A percentile compares a stretch with the other conserved stretches of the same genome.
These are phyloP conservation scores for Mortierella sp. DNA, from an alignment of 371 early-diverging fungal genomes.

Conservation along the genomic window DNA sequence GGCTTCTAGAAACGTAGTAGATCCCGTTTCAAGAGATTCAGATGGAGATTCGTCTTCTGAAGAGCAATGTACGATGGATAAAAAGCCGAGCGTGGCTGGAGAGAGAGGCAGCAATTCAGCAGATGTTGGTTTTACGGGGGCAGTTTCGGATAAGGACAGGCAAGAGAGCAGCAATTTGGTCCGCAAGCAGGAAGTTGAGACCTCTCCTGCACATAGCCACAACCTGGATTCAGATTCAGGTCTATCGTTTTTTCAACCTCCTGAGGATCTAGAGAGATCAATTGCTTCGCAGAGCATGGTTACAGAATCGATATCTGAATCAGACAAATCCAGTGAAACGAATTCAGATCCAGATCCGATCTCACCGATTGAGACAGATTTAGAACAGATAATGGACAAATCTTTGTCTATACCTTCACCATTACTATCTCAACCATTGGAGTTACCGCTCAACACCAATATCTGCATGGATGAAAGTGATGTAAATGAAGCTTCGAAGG, in stretches of 20 bases:
- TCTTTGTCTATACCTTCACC: neutral
- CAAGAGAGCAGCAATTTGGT: neutral
- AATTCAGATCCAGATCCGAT: neutral
- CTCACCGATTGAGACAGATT: too few species aligned
- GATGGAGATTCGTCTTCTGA: neutral
- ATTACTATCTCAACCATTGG: too few species aligned
- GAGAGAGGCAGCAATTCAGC: neutral
- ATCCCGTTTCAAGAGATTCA: neutral
- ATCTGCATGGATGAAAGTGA: neutral
- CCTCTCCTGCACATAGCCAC: neutral
- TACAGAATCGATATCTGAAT: conserved; percentile 1
- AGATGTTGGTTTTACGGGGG: neutral
- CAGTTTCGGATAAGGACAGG: too few species aligned
- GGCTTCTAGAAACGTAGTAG: neutral
- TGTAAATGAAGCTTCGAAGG: neutral
- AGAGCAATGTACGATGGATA: neutral
- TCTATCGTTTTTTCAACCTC: conserved; percentile 18
- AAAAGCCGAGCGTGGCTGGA: neutral
- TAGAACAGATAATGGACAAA: neutral
- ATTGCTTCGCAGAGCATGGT: conserved; percentile 9
- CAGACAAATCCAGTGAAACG: neutral
- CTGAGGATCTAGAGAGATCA: conserved; percentile 15
- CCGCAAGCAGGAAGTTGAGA: neutral
- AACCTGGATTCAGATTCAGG: neutral
- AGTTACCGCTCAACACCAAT: neutral